A percentile compares a stretch with the other conserved stretches of the same genome.
Evolutionary conservation across 129 eudicot genomes (phyloP).

Genomic region (Tagetes patula): DNA sequence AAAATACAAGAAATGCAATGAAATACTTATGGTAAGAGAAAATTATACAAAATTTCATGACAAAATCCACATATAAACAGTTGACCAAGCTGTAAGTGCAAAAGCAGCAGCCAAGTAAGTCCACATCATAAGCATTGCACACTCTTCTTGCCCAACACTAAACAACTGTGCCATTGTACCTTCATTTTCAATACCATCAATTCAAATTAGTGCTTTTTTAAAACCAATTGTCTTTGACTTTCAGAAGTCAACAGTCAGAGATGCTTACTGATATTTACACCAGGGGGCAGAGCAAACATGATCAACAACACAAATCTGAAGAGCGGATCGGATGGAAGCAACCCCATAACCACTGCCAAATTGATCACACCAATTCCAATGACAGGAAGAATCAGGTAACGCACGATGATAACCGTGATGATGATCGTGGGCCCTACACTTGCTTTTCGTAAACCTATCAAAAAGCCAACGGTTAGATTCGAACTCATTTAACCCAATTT

Average conservation of each 20-base stretch:
- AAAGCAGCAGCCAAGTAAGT: slow-evolving; percentile 72
- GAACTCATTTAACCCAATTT: not conserved
- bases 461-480: not conserved
- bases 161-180: slow-evolving; percentile 87
- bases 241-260: slow-evolving; percentile 15
- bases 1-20: not conserved
- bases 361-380: slow-evolving; percentile 67
- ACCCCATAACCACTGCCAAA: slow-evolving; percentile 51
- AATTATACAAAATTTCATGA: slow-evolving; percentile 22
- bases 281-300: slow-evolving; percentile 84
- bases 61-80: slow-evolving; percentile 79
- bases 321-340: slow-evolving; percentile 73
- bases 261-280: slow-evolving; percentile 66
- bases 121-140: slow-evolving; percentile 83
- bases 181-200: slow-evolving; percentile 28
- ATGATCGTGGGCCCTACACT: slow-evolving; percentile 37
- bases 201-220: not conserved
- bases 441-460: slow-evolving; percentile 58
- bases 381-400: slow-evolving; percentile 59
- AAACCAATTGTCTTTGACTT: not conserved
- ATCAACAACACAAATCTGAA: slow-evolving; percentile 77
- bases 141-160: slow-evolving; percentile 83
- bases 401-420: slow-evolving; percentile 49
- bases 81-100: slow-evolving; percentile 79
- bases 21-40: not conserved